These are phyloP conservation scores for Phialophora tarda DNA, from an alignment of 2,329 filamentous ascomycete genomes.

Conservation along the genomic window DNA sequence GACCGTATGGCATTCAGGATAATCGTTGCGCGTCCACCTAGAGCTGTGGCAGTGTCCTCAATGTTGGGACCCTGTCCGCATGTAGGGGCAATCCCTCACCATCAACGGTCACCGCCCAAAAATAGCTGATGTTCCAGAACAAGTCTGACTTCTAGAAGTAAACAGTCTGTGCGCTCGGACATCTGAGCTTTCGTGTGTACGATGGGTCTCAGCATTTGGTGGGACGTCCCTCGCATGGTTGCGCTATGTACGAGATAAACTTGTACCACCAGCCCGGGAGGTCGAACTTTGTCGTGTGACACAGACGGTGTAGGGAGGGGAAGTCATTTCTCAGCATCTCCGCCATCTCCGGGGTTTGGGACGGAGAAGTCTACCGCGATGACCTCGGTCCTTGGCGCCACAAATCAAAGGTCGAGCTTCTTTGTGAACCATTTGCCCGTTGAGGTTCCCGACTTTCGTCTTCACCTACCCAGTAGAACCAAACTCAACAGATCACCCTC, in stretches of 20 bases:
- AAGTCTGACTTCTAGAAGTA: background rate
- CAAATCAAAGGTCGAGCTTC: background rate
- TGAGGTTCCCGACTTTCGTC: background rate
- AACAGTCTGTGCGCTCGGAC: background rate
- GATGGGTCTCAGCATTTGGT: background rate
- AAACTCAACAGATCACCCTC: background rate
- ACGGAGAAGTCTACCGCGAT: background rate
- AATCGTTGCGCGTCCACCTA: background rate
- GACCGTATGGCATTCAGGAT: background rate
- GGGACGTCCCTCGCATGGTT: background rate
- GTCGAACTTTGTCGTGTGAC: background rate
- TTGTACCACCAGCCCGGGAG: constrained; percentile 1
- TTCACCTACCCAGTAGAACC: background rate
- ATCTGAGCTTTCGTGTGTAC: background rate
- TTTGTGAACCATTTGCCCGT: background rate
- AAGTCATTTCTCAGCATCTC: constrained; percentile 24
- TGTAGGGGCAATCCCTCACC: background rate
- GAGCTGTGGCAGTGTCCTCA: background rate
- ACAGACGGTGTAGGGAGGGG: background rate
- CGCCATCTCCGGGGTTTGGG: constrained; percentile 20
- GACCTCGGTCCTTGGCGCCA: background rate
- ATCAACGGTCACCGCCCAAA: background rate
- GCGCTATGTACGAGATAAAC: background rate
- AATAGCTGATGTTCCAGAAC: background rate
- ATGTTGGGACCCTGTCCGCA: background rate